Evolutionary conservation across 345 rosid species (phyloP), one percentile per base, ranked within the genome.

Genomic region (Arabidopsis thaliana): DNA sequence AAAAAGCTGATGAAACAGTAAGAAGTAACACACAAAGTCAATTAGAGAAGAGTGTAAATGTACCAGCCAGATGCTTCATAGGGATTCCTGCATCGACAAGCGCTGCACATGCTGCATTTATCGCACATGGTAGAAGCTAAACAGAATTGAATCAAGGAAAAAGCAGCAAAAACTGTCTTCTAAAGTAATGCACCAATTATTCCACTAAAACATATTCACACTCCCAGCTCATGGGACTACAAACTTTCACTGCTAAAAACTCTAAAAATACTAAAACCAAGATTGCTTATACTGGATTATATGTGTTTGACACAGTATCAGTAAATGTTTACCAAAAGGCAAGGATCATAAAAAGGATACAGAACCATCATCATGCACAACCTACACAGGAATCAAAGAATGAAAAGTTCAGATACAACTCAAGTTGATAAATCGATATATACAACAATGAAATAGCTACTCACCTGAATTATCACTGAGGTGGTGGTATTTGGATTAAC

Each of bases 1-100:
- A 25, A 76, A n/a, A 63, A 40, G 34, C 60, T 44, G 5, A 72
- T 14, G 30, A 69, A 58, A 60, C 2, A 50, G 69, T 79, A 48
- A 23, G 51, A 44, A 53, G 22, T 37, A 32, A 16, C 41, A 49
- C 61, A 74, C 1, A 10, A 56, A 62, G 34, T 22, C 51, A n/a
- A 28, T 13, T 8, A 73, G 10, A 60, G 34, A 51, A 56, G 59
- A 25, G 22, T 38, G 16, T 1, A 53, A 65, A 58, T 53, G 67
- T 76, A 92, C 97, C 93, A 30, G 97, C 91, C 12, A 95, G 96
- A 87, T 92, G 96, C 88, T 85, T 90, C 90, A 90, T 74, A 76
- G 97, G 96, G 63, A 95, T 89, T 79, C 97, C 97, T 13, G 97
- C 99, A 55, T 95, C 99, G 11, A 95, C 90, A 75, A 95, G 97